A percentile compares a stretch with the other conserved stretches of the same genome.
Evolutionary conservation across 73 alveolate genomes (phyloP).

Genomic region (Uronychia binucleata): DNA sequence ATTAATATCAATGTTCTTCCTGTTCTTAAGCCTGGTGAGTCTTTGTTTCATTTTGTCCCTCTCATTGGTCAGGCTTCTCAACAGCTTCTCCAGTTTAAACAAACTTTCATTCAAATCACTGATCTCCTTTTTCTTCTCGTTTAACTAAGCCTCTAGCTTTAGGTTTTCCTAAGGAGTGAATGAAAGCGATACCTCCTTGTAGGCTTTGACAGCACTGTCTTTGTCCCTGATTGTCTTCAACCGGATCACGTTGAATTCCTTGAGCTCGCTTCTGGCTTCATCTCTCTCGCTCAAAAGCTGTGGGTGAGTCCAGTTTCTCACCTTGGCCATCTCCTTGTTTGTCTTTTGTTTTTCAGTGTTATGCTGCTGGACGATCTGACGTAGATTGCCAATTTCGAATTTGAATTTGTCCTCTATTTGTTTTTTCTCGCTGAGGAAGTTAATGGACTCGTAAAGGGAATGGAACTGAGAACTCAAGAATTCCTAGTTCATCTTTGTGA

Average conservation of each 20-base stretch:
- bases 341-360: conserved; percentile 22
- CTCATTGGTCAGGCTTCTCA: conserved; percentile 15
- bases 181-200: background rate
- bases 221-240: background rate
- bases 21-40: conserved; percentile 34
- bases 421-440: conserved; percentile 35
- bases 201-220: background rate
- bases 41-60: conserved; percentile 55
- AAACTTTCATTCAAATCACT: conserved; percentile 6
- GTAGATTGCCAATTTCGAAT: conserved; percentile 9
- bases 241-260: conserved; percentile 8
- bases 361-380: background rate
- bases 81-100: background rate
- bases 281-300: conserved; percentile 49
- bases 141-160: background rate
- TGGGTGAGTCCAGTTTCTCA: no score
- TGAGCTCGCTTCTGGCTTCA: conserved; percentile 15
- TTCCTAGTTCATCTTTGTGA: conserved; percentile 51
- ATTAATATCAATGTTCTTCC: conserved; percentile 31
- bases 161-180: conserved; percentile 3
- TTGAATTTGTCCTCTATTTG: conserved; percentile 38
- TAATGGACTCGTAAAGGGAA: conserved; percentile 49
- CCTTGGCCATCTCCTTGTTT: background rate
- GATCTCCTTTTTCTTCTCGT: background rate
- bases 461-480: conserved; percentile 52